Evolutionary conservation across 176 grass and related monocot genomes (phyloP), one percentile per base, ranked within the genome.

Genomic region (Cenchrus purpureus): DNA sequence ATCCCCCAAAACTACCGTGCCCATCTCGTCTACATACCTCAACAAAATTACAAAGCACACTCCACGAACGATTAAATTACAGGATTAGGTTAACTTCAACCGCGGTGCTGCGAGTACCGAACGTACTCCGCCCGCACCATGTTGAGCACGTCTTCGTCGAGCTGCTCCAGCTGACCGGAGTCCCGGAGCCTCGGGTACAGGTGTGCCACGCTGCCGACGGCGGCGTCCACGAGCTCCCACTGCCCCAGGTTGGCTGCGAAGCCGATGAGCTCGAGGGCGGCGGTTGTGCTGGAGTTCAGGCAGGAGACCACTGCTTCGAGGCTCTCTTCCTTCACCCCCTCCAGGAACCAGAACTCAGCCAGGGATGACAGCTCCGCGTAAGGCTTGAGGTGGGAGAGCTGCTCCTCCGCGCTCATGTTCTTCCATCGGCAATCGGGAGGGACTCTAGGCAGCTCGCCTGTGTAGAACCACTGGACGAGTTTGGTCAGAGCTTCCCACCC

Each of bases 91-190:
- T 25, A 25, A 25, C 25, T 25, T 25, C 25, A 25, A 51, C 55
- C 56, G 0, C 58, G 16, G 28, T 75, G 58, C 80, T 83, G 89
- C 6, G 68, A 87, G 8, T 75, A 83, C 43, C 60, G 60, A 1
- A 97, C 91, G n/a, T 92, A 88, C 82, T 92, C 87, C 2, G 90
- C 42, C 25, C 93, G 87, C n/a, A 98, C 51, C 89, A 95, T 86
- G 79, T 94, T 61, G 34, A 87, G 72, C 65, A 98, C 20, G 2
- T 94, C 93, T 14, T 98, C 96, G 4, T 88, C 89, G 5, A 93
- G 77, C 71, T 57, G 64, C 17, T 93, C 93, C 62, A 98, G 60
- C 62, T 84, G 84, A 50, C 87, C 93, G 0, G 79, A 85, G 72
- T 87, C 85, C 8, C 91, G 83, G 65, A 98, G 83, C 76, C 83